Percentiles rank a stretch among this genome's conserved stretches.
Conservation (phyloP, 352 stramenopile species). For the Phytophthora cryptogea region DNA sequence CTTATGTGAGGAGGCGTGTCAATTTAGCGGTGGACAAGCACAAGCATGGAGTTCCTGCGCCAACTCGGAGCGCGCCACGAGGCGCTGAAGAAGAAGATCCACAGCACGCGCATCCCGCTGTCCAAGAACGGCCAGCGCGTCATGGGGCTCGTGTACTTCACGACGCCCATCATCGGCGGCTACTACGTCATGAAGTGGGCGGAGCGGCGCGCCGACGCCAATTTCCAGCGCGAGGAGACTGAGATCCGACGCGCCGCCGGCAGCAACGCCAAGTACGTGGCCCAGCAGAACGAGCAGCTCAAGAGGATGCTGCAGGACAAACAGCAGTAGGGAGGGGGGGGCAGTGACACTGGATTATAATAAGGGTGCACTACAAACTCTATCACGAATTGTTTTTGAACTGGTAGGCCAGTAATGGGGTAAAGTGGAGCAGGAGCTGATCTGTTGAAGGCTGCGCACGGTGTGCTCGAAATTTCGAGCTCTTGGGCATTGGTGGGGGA, state of each 20-base stretch:
- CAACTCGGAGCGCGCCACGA: conserved; percentile 80
- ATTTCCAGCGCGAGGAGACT: conserved; percentile 77
- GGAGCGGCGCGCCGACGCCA: conserved; percentile 66
- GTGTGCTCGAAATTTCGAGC: too few species aligned
- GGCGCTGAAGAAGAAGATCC: conserved; percentile 92
- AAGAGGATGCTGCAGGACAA: conserved; percentile 55
- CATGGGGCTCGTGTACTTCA: conserved; percentile 93
- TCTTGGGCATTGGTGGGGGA: too few species aligned
- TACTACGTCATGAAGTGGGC: conserved; percentile 95
- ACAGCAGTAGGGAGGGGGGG: conserved; percentile 17
- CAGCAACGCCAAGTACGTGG: conserved; percentile 48
- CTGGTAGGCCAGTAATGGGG: too few species aligned
- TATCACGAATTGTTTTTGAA: too few species aligned
- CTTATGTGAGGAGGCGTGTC: too few species aligned
- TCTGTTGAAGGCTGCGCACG: too few species aligned
- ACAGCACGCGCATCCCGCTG: conserved; percentile 90
- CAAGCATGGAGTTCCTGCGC: conserved; percentile 77
- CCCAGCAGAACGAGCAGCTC: conserved; percentile 75
- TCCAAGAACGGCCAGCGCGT: conserved; percentile 81
- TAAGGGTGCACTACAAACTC: neutral
- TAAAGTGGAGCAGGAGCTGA: too few species aligned
- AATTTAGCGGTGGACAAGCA: neutral
- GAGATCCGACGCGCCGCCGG: conserved; percentile 66
- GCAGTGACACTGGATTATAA: neutral
- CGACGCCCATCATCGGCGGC: conserved; percentile 82